Percentiles rank a stretch among this genome's conserved stretches.
Evolutionary conservation across 1,284 basidiomycete species (phyloP).

Genomic region (Porogramme epimiltina): DNA sequence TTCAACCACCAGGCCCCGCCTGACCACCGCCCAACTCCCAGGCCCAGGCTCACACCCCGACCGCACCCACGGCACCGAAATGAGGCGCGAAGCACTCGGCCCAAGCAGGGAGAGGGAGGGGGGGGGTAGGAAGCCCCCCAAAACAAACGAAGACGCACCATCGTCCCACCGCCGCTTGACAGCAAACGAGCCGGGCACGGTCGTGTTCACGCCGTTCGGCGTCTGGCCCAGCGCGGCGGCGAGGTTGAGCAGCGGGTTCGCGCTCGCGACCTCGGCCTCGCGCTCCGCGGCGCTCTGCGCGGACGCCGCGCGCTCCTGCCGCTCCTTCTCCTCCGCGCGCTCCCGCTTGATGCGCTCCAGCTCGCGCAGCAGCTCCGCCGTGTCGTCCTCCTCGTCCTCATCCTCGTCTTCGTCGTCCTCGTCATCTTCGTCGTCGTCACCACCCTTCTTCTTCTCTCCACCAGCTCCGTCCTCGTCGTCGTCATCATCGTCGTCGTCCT

Average conservation of each 20-base stretch:
- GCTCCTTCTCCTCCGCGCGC: conserved; percentile 88
- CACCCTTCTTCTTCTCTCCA: conserved; percentile 35
- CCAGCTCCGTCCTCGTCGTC: conserved; percentile 30
- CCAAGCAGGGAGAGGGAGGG: too few relatives aligned
- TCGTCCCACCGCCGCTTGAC: conserved; percentile 97
- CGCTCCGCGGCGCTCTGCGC: conserved; percentile 66
- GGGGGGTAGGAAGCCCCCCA: too few relatives aligned
- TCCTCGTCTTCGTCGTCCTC: conserved; percentile 40
- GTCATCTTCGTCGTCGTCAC: too few relatives aligned
- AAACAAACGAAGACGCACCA: conserved; percentile 46
- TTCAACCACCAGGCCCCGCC: background rate
- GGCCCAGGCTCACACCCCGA: too few relatives aligned
- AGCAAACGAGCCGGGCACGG: conserved; percentile 81
- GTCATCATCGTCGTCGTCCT: conserved; percentile 73
- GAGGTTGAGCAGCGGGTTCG: conserved; percentile 86
- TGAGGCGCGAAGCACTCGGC: too few relatives aligned
- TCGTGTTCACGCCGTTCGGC: conserved; percentile 68
- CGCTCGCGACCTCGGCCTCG: conserved; percentile 82
- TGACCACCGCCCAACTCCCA: background rate
- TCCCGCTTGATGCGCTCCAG: conserved; percentile 95
- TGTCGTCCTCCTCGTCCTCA: conserved; percentile 85
- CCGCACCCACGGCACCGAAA: too few relatives aligned
- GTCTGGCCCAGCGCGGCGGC: conserved; percentile 82
- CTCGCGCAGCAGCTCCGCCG: conserved; percentile 89
- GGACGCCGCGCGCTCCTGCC: conserved; percentile 77